These are phyloP conservation scores for Quercus robur DNA, from an alignment of 306 rosid genomes.

Conservation along the genomic window DNA sequence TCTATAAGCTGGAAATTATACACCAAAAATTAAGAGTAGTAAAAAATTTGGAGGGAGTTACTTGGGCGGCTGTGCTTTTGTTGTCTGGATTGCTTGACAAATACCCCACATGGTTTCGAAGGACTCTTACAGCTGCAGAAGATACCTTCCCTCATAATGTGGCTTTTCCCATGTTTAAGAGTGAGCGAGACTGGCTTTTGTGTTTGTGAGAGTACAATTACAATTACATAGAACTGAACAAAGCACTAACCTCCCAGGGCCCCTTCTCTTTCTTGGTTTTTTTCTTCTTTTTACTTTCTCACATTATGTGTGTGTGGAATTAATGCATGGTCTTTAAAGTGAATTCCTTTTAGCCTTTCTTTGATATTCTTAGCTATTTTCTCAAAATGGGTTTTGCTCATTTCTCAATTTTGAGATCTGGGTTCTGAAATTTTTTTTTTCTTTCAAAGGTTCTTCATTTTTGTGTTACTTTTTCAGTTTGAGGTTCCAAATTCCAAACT, in stretches of 20 bases:
- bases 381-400: constrained; percentile 30
- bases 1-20: not conserved
- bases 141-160: constrained; percentile 82
- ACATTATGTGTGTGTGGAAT: constrained; percentile 33
- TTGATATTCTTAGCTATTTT: constrained; percentile 7
- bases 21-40: not conserved
- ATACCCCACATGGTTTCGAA: constrained; percentile 50
- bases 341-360: constrained; percentile 27
- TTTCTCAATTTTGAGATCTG: constrained; percentile 56
- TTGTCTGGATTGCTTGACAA: constrained; percentile 30
- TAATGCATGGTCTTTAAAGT: constrained; percentile 31
- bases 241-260: constrained; percentile 13
- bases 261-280: constrained; percentile 24
- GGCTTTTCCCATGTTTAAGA: constrained; percentile 50
- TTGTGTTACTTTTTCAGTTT: not conserved
- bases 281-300: constrained; percentile 8
- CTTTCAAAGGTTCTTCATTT: constrained; percentile 15
- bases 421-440: constrained; percentile 14
- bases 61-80: constrained; percentile 10
- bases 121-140: constrained; percentile 63
- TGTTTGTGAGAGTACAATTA: constrained; percentile 24
- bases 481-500: constrained; percentile 4
- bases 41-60: constrained; percentile 18
- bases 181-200: constrained; percentile 18
- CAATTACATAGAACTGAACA: not conserved